Conservation (phyloP, 805 yeast species). For the Saturnispora serradocipensis region DNA sequence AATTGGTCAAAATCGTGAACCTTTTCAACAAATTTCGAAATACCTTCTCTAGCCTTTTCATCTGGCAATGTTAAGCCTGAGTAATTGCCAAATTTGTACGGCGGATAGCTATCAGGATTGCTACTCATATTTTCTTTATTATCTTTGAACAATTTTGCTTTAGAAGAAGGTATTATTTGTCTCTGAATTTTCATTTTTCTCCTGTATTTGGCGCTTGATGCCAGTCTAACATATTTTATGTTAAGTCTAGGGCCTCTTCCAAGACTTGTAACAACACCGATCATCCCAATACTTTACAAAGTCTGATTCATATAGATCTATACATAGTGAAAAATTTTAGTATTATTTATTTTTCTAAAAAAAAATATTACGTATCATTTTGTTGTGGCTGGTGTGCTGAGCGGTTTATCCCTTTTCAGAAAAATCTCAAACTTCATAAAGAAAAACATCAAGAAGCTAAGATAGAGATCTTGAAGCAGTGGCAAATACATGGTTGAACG, state of each 20-base stretch:
- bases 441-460: neutral
- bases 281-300: neutral
- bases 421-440: neutral
- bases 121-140: neutral
- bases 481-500: neutral
- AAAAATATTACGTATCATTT: too few relatives aligned
- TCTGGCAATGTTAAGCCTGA: conserved; percentile 38
- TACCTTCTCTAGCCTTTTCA: conserved; percentile 25
- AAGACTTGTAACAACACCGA: neutral
- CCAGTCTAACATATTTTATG: neutral
- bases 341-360: neutral
- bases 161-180: conserved; percentile 10
- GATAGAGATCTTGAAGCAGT: neutral
- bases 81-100: conserved; percentile 39
- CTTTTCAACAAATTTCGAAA: conserved; percentile 37
- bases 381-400: neutral
- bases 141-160: neutral
- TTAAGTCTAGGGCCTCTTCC: too few relatives aligned
- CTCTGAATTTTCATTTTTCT: conserved; percentile 14
- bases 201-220: neutral
- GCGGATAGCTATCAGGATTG: conserved; percentile 16
- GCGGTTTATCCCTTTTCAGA: neutral
- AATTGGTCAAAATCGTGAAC: conserved; percentile 59
- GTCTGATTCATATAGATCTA: neutral
- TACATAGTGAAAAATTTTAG: neutral